Base-by-base conservation (phyloP, 2,329 filamentous ascomycete genomes). In the Bipolaris cookei region DNA sequence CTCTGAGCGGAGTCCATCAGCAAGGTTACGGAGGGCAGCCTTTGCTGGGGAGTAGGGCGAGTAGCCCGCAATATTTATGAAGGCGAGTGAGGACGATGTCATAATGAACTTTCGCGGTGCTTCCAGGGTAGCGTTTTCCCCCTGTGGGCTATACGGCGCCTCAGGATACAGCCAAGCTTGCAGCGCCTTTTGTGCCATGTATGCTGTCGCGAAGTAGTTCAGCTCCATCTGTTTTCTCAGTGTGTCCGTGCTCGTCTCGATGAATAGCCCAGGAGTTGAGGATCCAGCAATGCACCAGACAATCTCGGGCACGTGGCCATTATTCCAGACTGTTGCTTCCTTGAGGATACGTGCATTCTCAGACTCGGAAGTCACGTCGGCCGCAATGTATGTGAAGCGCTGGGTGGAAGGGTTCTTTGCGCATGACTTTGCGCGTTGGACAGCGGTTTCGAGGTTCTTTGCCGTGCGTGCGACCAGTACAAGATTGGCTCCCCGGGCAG, bases 271-370 rank as follows among this genome's bases (percentile, higher is more conserved):
- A 0, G 93, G 93, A 14, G 81, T 83, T 5, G 90, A 85, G 62
- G 85, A 82, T 58, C 94, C 94, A 3, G 94, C 94, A 48, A 92
- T 85, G 73, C 91, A 93, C 92, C 95, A 98, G 32, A 98, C 90
- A 54, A 97, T 83, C 73, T 98, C 94, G 0, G 91, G 91, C 25
- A 88, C 76, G 21, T 80, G 75, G 52, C 85, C 87, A 62, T 87
- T 80, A 79, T 97, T 97, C 92, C 92, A 97, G 20, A 81, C 77
- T 2, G 85, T 90, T 44, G 88, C 88, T 75, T 96, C 87, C 35
- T 82, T 80, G 50, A 98, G 79, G 37, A 97, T 81, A 38, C 86
- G 81, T 3, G 81, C 80, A 48, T 91, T 91, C 70, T 93, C 93
- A 56, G 85, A 81, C 49, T 87, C 80, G 53, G 84, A 79, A 13